These are phyloP conservation scores for Chernovozyma sophiae-reginae DNA, from an alignment of 1,139 yeast genomes.

Conservation along the genomic window DNA sequence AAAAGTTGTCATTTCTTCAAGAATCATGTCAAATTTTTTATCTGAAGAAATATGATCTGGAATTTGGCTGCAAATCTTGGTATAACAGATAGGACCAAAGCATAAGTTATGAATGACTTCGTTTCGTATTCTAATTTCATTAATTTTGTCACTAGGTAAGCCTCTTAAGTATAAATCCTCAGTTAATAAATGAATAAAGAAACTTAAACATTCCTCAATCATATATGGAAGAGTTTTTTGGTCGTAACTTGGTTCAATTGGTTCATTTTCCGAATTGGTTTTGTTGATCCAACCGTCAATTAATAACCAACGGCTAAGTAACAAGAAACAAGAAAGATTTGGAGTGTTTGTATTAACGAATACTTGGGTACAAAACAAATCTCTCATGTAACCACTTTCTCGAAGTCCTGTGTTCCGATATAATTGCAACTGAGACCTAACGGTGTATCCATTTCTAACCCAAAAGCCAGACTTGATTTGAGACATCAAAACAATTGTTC, in stretches of 20 bases:
- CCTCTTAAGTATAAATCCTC: conserved; percentile 63
- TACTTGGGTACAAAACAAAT: conserved; percentile 67
- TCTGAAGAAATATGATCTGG: conserved; percentile 76
- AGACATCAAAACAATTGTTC: conserved; percentile 58
- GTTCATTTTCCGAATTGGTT: not conserved
- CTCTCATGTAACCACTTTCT: conserved; percentile 78
- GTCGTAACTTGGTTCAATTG: conserved; percentile 26
- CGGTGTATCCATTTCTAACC: conserved; percentile 67
- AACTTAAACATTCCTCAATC: conserved; percentile 75
- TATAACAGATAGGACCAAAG: conserved; percentile 67
- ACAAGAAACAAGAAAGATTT: conserved; percentile 51
- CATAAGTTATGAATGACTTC: conserved; percentile 80
- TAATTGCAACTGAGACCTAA: conserved; percentile 72
- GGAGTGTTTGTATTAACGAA: conserved; percentile 59
- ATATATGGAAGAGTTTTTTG: conserved; percentile 49
- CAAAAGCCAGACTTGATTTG: conserved; percentile 75
- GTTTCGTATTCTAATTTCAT: conserved; percentile 49
- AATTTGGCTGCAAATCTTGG: conserved; percentile 62
- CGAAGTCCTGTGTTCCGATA: conserved; percentile 80
- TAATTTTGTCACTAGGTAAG: conserved; percentile 46
- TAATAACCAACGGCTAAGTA: conserved; percentile 71
- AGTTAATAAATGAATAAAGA: conserved; percentile 63
- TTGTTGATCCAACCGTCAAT: conserved; percentile 30
- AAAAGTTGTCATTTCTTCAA: conserved; percentile 58
- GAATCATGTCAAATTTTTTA: conserved; percentile 66